Conservation (phyloP, 2,329 filamentous ascomycete species). For the Aspergillus melleus region DNA sequence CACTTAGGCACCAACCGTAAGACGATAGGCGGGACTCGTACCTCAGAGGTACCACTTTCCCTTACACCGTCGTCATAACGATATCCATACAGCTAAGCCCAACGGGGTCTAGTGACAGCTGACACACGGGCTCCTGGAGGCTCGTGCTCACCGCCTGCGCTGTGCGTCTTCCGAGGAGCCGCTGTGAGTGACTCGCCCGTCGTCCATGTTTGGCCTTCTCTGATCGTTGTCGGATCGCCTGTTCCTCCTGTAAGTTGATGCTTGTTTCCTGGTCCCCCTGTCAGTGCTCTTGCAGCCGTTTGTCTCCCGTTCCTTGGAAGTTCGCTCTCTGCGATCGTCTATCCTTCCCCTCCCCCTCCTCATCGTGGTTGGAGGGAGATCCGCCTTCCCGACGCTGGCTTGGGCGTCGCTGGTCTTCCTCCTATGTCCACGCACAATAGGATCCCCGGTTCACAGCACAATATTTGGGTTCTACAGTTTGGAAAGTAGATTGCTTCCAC, state of each 20-base stretch:
- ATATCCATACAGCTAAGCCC: constrained; percentile 3
- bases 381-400: background rate
- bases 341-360: background rate
- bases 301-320: background rate
- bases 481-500: constrained; percentile 38
- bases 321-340: background rate
- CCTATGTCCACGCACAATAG: constrained; percentile 42
- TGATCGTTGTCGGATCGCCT: constrained; percentile 2
- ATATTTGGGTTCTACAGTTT: background rate
- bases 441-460: constrained; percentile 16
- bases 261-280: background rate
- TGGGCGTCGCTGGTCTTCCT: background rate
- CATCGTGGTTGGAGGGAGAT: background rate
- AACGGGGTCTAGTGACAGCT: background rate
- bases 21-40: background rate
- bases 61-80: background rate
- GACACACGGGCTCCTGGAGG: background rate
- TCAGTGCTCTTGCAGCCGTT: background rate
- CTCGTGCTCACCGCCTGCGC: constrained; percentile 6
- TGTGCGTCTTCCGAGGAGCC: constrained; percentile 11
- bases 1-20: background rate
- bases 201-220: background rate
- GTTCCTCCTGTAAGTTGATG: constrained; percentile 4
- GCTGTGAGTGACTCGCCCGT: constrained; percentile 7
- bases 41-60: background rate